A percentile compares a stretch with the other conserved stretches of the same genome.
These are phyloP conservation scores for Aspergillus panamensis DNA, from an alignment of 495 filamentous ascomycete genomes.

Conservation along the genomic window DNA sequence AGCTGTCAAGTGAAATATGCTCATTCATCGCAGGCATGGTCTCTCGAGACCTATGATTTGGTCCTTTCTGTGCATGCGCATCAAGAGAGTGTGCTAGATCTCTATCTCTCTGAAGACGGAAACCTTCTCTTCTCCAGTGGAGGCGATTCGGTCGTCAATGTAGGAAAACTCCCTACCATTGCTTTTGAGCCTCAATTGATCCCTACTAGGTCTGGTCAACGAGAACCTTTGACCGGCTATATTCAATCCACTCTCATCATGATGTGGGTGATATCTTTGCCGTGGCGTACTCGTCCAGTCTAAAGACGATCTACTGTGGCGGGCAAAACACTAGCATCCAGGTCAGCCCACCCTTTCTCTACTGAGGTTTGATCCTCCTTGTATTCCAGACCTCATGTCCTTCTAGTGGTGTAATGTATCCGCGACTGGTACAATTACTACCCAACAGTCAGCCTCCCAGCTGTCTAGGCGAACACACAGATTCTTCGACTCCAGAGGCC, in stretches of 20 bases:
- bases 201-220: constrained; percentile 59
- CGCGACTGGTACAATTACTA: constrained; percentile 50
- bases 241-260: constrained; percentile 88
- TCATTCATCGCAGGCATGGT: constrained; percentile 61
- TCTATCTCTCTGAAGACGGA: constrained; percentile 72
- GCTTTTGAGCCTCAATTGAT: constrained; percentile 5
- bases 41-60: constrained; percentile 77
- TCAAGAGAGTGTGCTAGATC: constrained; percentile 80
- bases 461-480: constrained; percentile 79
- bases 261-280: constrained; percentile 97
- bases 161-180: constrained; percentile 40
- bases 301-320: constrained; percentile 84
- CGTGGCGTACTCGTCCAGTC: constrained; percentile 72
- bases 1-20: constrained; percentile 12
- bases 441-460: constrained; percentile 62
- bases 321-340: constrained; percentile 95
- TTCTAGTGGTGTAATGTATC: constrained; percentile 61
- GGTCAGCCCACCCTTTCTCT: constrained; percentile 34
- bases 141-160: constrained; percentile 89
- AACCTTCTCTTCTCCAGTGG: constrained; percentile 86
- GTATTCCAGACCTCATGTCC: constrained; percentile 6
- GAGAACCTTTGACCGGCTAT: constrained; percentile 61
- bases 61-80: constrained; percentile 76
- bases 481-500: constrained; percentile 90
- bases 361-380: neutral